These are phyloP conservation scores for Lasiodiplodia citricola DNA, from an alignment of 2,329 filamentous ascomycete species.

Conservation along the genomic window DNA sequence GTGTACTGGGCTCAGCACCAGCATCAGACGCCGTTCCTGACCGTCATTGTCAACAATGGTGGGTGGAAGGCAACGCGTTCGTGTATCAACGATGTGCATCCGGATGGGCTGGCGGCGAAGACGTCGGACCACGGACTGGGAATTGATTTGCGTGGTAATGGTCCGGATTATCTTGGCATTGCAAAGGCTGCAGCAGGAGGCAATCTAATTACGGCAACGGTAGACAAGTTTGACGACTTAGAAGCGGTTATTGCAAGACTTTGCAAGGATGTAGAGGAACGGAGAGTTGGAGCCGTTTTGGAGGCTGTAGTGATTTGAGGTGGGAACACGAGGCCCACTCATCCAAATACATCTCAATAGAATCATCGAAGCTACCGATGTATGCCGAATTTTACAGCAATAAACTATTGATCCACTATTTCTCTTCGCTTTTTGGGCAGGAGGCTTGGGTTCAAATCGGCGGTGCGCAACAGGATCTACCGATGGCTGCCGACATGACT, in stretches of 20 bases:
- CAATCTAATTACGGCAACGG: neutral
- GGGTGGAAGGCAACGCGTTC: constrained; percentile 37
- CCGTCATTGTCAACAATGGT: constrained; percentile 63
- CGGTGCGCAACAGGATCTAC: no score
- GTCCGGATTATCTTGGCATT: constrained; percentile 4
- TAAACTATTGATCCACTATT: no score
- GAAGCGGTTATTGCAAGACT: neutral
- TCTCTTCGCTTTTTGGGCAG: no score
- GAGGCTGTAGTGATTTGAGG: neutral
- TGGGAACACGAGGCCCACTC: neutral
- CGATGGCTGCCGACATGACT: no score
- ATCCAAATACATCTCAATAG: no score
- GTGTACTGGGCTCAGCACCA: constrained; percentile 63
- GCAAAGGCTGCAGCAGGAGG: constrained; percentile 9
- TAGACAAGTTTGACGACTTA: neutral
- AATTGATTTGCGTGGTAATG: neutral
- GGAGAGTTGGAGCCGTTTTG: constrained; percentile 2
- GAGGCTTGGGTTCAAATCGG: no score
- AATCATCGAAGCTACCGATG: no score
- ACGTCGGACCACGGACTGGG: neutral
- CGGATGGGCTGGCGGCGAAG: constrained; percentile 5
- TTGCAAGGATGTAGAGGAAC: neutral
- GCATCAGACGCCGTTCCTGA: constrained; percentile 61
- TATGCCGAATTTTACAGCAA: no score
- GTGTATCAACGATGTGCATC: constrained; percentile 18